Evolutionary conservation across 2,329 filamentous ascomycete genomes (phyloP), one percentile per base, ranked within the genome.

Genomic region (Alternaria solani): DNA sequence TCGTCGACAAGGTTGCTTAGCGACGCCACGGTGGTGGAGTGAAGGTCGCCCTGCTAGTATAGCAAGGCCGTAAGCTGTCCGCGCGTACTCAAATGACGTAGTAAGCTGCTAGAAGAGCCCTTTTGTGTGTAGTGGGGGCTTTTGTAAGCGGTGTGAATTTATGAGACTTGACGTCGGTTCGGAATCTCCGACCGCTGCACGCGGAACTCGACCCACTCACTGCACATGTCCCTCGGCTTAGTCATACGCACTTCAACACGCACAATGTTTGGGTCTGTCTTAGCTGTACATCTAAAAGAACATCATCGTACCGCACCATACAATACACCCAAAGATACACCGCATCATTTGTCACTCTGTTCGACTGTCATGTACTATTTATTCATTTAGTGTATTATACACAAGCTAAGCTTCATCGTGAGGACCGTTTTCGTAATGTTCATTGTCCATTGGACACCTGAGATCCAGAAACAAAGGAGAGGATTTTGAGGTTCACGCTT

Each of bases 11-110:
- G 55, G 48, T 57, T 67, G 59, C 72, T 75, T 51, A 74, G 60
- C 61, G 74, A 74, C 75, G 75, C 75, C 75, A 78, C 75, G 73
- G 68, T 78, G 75, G 63, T 66, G 51, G 38, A 51, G 55, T 54
- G 59, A 55, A 39, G 42, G 54, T 43, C 59, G 59, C 54, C 64
- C 60, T 62, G 64, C 64, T 42, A 51, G 51, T 53, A 55, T 55
- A 64, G 63, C 66, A 65, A 65, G 62, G 60, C 57, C 57, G 59
- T 60, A 26, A 51, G 34, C 46, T 59, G 60, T 55, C 59, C 54
- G 61, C 57, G 57, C 56, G 58, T 57, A 57, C 48, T 55, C 38
- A 32, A 43, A 63, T 69, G 66, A 67, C 63, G 66, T 65, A 67
- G 58, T 55, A 62, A 58, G 57, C 46, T 56, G 59, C 57, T 43